Base-by-base conservation (phyloP, 768 basidiomycete species). In the Arthromyces matolae region DNA sequence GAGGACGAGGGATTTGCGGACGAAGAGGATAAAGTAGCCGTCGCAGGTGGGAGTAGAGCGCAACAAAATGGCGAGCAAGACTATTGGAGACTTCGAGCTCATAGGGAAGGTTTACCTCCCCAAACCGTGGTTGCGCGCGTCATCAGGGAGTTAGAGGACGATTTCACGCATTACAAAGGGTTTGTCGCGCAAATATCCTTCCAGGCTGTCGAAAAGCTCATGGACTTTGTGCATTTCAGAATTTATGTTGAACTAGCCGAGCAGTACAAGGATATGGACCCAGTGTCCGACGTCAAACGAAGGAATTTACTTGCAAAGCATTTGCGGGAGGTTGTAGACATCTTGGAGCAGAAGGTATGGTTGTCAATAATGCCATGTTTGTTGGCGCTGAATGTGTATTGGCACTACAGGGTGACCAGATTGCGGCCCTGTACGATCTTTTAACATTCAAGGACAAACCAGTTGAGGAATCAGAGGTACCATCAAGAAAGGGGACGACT, bases 131-230 rank as follows among this genome's bases (percentile, higher is more conserved):
- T 96, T 3, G 77, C 83, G 23, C 74, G 88, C 3, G 91, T 96
- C 9, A 70, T 97, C 24, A 64, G 86, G 50, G 92, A 95, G 65
- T 72, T 99, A 7, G 95, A 98, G 62, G 93, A 93, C 51, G 95
- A 99, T 61, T 98, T 97, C 60, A 81, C 80, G 28, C 91, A 93
- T 67, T 95, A 94, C 65, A 96, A 92, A 68, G 83, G 86, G 96
- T 97, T 55, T 23, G 83, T n/a, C n/a, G n/a, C n/a, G n/a, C 71
- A 19, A 25, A 28, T 49, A 38, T 37, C 29, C 33, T n/a, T 46
- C 36, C 29, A 31, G 18, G 22, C 43, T 16, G 37, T 42, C 19
- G 49, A 36, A 19, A n/a, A 33, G 33, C 46, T 41, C 16, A 38
- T 19, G 25, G 44, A 27, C 51, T 47, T 46, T 47, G 34, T 27